Conservation (phyloP, 176 grass and related monocot species). For the Cenchrus purpureus region DNA sequence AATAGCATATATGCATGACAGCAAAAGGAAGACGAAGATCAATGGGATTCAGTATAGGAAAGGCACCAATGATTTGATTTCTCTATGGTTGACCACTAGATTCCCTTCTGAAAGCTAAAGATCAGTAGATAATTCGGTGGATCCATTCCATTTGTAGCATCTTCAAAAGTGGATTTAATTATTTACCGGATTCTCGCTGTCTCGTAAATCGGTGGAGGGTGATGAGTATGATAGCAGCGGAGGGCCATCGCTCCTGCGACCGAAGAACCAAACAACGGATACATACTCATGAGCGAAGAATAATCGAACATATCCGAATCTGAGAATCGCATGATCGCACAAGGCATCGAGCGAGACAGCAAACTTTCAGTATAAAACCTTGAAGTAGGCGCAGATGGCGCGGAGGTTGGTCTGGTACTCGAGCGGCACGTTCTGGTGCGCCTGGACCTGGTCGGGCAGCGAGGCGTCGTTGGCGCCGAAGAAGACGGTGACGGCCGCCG, state of each 20-base stretch:
- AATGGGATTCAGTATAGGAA: neutral
- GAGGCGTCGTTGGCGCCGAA: constrained; percentile 92
- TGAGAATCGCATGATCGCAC: neutral
- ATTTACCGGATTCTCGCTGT: constrained; percentile 66
- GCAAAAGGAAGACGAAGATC: neutral
- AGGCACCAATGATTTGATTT: neutral
- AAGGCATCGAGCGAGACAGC: neutral
- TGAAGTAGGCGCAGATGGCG: constrained; percentile 64
- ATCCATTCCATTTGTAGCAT: neutral
- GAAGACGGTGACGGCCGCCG: constrained; percentile 74
- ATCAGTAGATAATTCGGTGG: neutral
- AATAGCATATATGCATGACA: neutral
- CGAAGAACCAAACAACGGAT: constrained; percentile 4
- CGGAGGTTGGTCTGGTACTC: constrained; percentile 78
- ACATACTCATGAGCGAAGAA: neutral
- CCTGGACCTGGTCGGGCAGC: constrained; percentile 53
- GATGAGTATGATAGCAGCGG: constrained; percentile 68
- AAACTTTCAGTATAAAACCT: constrained; percentile 38
- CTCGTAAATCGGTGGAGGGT: constrained; percentile 87
- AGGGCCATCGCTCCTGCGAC: constrained; percentile 71
- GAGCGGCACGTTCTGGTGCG: constrained; percentile 78
- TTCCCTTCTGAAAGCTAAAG: neutral
- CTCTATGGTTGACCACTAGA: neutral
- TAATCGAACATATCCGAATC: neutral
- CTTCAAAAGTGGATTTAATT: constrained; percentile 37